A percentile compares a stretch with the other conserved stretches of the same genome.
Evolutionary conservation across 2,329 filamentous ascomycete species (phyloP).

Genomic region (Colletotrichum caudatum): DNA sequence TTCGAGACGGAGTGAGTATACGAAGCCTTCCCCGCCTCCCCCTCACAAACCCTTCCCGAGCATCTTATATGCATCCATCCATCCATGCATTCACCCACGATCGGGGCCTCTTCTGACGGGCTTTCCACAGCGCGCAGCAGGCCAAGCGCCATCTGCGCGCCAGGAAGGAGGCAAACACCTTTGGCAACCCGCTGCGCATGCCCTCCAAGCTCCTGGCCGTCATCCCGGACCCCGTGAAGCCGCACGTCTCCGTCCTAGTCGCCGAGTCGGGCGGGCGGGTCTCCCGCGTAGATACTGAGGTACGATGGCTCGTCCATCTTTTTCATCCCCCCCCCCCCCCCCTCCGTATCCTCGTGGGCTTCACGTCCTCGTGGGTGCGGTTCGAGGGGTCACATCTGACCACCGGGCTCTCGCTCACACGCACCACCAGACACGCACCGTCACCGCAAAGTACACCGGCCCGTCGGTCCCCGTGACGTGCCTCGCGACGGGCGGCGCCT

Average conservation of each 20-base stretch:
- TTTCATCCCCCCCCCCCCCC: background rate
- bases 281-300: slow-evolving; percentile 79
- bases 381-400: background rate
- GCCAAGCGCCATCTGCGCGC: slow-evolving; percentile 51
- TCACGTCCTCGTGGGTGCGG: too few species aligned
- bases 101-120: slow-evolving; percentile 10
- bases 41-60: slow-evolving; percentile 46
- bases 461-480: slow-evolving; percentile 85
- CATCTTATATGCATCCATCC: background rate
- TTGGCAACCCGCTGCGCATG: slow-evolving; percentile 83
- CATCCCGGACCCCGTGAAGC: slow-evolving; percentile 72
- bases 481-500: slow-evolving; percentile 72
- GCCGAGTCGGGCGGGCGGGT: slow-evolving; percentile 90
- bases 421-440: slow-evolving; percentile 26
- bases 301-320: slow-evolving; percentile 53
- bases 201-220: slow-evolving; percentile 89
- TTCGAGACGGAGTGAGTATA: slow-evolving; percentile 87
- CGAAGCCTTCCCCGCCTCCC: background rate
- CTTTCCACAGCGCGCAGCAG: slow-evolving; percentile 17
- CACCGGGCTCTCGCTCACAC: background rate
- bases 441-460: slow-evolving; percentile 68
- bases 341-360: too few species aligned
- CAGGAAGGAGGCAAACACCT: slow-evolving; percentile 78
- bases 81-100: background rate
- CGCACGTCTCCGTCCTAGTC: slow-evolving; percentile 73